Evolutionary conservation across 2,329 filamentous ascomycete species (phyloP), one percentile per base, ranked within the genome.

Genomic region (Colletotrichum spaethianum): DNA sequence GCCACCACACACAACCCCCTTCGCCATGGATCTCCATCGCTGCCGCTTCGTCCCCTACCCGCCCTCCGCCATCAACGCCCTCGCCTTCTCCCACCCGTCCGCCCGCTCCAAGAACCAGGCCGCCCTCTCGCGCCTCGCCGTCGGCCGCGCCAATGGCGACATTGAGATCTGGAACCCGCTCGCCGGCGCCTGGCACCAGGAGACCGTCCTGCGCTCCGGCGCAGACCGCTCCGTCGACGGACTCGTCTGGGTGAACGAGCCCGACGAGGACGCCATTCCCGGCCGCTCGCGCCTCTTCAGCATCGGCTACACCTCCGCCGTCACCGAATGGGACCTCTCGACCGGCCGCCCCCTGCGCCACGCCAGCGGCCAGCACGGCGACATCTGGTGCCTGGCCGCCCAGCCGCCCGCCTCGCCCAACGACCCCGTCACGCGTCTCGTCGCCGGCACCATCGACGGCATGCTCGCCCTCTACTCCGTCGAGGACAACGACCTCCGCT

Each of bases 101-200:
- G 75, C 83, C 63, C 82, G 83, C 75, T 84, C 87, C 72, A 82
- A 84, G 74, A 84, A 79, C 81, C 80, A 86, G 80, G 77, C 88
- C 83, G 77, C 86, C 88, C 28, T 89, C 87, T 73, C 91, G 88
- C 91, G 95, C 76, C 89, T 98, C 66, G 96, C 96, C 2, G 90
- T 99, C 77, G 96, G 96, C 72, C 92, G 96, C 75, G 93, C 94
- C 70, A 98, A 98, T 81, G 96, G 96, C 77, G 94, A 98, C 79
- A 96, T 99, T 77, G 96, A 99, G 84, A 95, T 99, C 75, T 99
- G 96, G 96, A 98, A 98, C 81, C 95, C 96, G 3, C 85, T 92
- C 65, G 90, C 90, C 75, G 94, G 94, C 20, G 86, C 88, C 73
- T 99, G 96, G 96, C 89, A 94, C 75, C 96, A 98, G 81, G 96